Evolutionary conservation across 192 early-diverging fungal genomes (phyloP).

Genomic region (Lobosporangium transversale): DNA sequence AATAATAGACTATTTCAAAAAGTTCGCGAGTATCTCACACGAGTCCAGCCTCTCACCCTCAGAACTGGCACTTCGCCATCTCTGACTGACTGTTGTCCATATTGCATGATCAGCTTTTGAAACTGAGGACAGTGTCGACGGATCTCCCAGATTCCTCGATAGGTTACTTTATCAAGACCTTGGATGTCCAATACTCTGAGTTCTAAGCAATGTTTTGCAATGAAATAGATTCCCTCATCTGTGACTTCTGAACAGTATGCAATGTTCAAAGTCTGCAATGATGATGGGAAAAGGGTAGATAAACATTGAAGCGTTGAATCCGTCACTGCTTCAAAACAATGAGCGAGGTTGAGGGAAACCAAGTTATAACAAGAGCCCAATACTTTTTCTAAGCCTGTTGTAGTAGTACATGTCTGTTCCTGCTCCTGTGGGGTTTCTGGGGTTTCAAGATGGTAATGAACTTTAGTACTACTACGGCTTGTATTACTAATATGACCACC

Average conservation of each 20-base stretch:
- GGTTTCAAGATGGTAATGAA: background rate
- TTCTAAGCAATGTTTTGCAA: background rate
- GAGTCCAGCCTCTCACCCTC: too few relatives aligned
- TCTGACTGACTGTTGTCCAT: too few relatives aligned
- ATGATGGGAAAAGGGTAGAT: background rate
- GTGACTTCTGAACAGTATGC: constrained; percentile 19
- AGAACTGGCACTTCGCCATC: too few relatives aligned
- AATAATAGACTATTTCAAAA: constrained; percentile 11
- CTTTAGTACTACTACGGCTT: background rate
- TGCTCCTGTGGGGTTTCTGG: background rate
- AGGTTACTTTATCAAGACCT: constrained; percentile 4
- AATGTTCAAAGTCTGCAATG: constrained; percentile 5
- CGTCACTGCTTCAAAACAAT: background rate
- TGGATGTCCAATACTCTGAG: constrained; percentile 27
- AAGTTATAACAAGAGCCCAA: background rate
- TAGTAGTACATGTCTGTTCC: too few relatives aligned
- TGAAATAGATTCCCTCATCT: constrained; percentile 3
- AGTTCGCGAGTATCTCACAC: constrained; percentile 7
- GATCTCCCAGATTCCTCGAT: constrained; percentile 15
- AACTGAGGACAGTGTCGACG: constrained; percentile 3
- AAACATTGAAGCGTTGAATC: background rate
- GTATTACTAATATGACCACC: too few relatives aligned
- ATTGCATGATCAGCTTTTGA: constrained; percentile 17
- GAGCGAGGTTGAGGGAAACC: background rate
- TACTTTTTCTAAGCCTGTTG: background rate